Conservation (phyloP, 176 grass and related monocot species). For the Eragrostis curvula region DNA sequence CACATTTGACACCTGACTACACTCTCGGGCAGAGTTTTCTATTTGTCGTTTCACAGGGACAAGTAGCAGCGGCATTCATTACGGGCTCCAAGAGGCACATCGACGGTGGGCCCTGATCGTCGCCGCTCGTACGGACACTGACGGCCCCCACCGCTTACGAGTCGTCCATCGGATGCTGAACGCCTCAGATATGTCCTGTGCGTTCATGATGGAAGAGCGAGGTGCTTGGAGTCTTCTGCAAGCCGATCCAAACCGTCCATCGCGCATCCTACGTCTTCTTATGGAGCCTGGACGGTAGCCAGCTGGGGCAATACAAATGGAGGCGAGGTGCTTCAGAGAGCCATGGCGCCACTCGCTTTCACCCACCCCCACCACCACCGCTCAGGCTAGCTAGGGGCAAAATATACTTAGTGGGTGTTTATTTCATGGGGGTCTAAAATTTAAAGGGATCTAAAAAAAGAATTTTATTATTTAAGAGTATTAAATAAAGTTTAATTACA, state of each 20-base stretch:
- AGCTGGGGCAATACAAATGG: constrained; percentile 25
- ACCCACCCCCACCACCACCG: constrained; percentile 31
- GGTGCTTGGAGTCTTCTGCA: constrained; percentile 8
- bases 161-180: constrained; percentile 46
- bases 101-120: constrained; percentile 30
- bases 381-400: neutral
- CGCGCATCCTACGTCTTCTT: neutral
- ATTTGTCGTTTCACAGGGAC: constrained; percentile 48
- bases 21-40: constrained; percentile 8
- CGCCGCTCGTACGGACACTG: constrained; percentile 47
- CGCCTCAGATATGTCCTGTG: constrained; percentile 40
- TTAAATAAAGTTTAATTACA: too few relatives aligned
- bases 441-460: too few relatives aligned
- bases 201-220: neutral
- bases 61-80: constrained; percentile 21
- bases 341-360: constrained; percentile 28
- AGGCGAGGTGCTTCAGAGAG: neutral
- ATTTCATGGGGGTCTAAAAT: too few relatives aligned
- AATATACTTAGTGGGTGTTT: neutral
- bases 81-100: neutral
- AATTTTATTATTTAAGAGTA: too few relatives aligned
- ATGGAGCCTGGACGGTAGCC: neutral
- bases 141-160: neutral
- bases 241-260: neutral
- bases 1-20: constrained; percentile 22